Evolutionary conservation across 2,329 filamentous ascomycete species (phyloP).

Genomic region (Aspergillus caelatus): DNA sequence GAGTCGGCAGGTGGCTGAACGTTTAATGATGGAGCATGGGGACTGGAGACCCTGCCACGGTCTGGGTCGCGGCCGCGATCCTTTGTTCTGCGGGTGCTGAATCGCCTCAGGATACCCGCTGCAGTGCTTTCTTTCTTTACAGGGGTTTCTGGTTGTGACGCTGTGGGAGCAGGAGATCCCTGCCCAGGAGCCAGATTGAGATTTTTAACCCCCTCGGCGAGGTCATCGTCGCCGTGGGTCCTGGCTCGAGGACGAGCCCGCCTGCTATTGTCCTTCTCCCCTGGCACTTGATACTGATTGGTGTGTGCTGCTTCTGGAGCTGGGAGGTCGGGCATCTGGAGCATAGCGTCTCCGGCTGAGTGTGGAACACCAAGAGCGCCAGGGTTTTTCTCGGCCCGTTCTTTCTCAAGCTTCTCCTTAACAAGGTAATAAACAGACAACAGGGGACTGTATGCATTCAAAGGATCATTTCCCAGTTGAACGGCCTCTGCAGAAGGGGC

Average conservation of each 20-base stretch:
- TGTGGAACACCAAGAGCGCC: slow-evolving; percentile 61
- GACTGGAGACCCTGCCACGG: slow-evolving; percentile 58
- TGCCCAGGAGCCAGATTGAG: slow-evolving; percentile 58
- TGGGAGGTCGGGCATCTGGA: slow-evolving; percentile 72
- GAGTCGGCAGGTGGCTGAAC: slow-evolving; percentile 76
- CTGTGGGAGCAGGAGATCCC: slow-evolving; percentile 53
- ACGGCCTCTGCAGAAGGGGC: slow-evolving; percentile 85
- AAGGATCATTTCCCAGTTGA: slow-evolving; percentile 77
- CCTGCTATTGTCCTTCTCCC: slow-evolving; percentile 83
- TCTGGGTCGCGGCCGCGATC: slow-evolving; percentile 50
- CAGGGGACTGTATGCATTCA: slow-evolving; percentile 91
- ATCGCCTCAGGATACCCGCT: slow-evolving; percentile 79
- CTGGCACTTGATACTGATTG: slow-evolving; percentile 87
- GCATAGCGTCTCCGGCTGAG: slow-evolving; percentile 57
- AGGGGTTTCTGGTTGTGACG: slow-evolving; percentile 63
- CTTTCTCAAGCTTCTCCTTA: slow-evolving; percentile 88
- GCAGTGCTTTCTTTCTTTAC: slow-evolving; percentile 85
- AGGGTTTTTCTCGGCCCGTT: slow-evolving; percentile 63
- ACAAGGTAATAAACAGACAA: slow-evolving; percentile 95
- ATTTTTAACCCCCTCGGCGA: slow-evolving; percentile 71
- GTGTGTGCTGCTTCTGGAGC: slow-evolving; percentile 87
- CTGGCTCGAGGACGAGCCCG: slow-evolving; percentile 81
- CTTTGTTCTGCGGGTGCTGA: slow-evolving; percentile 83
- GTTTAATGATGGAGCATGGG: slow-evolving; percentile 74
- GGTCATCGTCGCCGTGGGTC: slow-evolving; percentile 93